phyloP scores from a whole-genome alignment of 352 stramenopile genomes.

The Pythium sukuiense region DNA sequence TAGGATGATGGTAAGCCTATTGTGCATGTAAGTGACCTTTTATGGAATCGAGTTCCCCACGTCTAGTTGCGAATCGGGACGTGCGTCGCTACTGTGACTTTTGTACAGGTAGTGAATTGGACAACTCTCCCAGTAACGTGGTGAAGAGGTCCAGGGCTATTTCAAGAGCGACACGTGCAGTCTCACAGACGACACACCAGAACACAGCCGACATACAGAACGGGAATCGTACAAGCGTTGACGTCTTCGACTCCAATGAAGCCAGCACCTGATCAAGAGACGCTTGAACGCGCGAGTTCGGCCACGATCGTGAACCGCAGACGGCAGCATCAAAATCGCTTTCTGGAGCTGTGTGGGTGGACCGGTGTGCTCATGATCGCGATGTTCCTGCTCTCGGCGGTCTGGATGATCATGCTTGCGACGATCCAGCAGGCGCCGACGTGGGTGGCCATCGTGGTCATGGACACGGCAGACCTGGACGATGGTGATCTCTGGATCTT shows the following conservation, averaged over 20 bases:
- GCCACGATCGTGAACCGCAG: too few species aligned
- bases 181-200: too few species aligned
- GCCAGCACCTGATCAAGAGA: too few species aligned
- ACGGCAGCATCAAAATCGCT: background rate
- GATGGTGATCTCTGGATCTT: constrained; percentile 28
- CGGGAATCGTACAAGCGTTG: too few species aligned
- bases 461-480: constrained; percentile 17
- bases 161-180: too few species aligned
- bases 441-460: constrained; percentile 15
- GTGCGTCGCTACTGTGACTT: background rate
- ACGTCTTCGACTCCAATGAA: too few species aligned
- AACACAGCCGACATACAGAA: too few species aligned
- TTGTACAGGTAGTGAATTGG: too few species aligned
- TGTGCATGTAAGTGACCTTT: background rate
- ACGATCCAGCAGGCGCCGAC: constrained; percentile 19
- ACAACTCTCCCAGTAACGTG: too few species aligned
- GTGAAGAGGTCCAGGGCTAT: too few species aligned
- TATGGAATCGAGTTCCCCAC: background rate
- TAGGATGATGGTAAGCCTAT: background rate
- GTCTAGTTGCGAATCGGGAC: background rate
- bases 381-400: constrained; percentile 16
- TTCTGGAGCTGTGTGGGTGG: constrained; percentile 7
- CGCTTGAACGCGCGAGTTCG: too few species aligned
- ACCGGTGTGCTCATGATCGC: constrained; percentile 23
- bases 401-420: constrained; percentile 12